Evolutionary conservation across 2,329 filamentous ascomycete species (phyloP), one percentile per base, ranked within the genome.

Genomic region (Aspergillus bombycis): DNA sequence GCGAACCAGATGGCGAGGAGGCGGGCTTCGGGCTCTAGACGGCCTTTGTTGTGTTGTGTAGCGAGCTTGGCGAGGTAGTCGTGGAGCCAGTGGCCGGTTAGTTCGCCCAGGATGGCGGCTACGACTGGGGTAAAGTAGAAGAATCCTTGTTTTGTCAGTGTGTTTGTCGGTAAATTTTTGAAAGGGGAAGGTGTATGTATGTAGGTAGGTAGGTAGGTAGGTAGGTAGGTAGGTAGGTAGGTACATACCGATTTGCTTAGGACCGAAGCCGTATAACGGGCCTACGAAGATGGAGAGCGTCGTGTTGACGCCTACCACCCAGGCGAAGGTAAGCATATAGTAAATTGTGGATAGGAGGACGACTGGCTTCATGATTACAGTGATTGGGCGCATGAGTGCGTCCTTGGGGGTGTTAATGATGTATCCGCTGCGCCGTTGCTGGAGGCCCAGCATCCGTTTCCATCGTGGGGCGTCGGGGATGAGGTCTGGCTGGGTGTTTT

Each of bases 81-180:
- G 72, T 88, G 84, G 7, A 87, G 75, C 80, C 81, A 87, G 72
- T 88, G 86, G 7, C 86, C 86, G 4, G 77, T 71, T 0, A 83
- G 61, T 74, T 87, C 84, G 30, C 85, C 86, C 0, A 88, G 72
- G 16, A 86, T 70, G 3, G 83, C 81, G 4, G 81, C 86, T 1
- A 87, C 80, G 30, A 88, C 79, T 3, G 84, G 84, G 0, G 85
- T 83, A 71, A 88, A 87, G 74, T 88, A 88, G 70, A 88, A 86
- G 65, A 79, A 82, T 1, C 82, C 77, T 71, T 23, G 10, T 26
- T 5, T 11, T 2, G n/a, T 46, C 16, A 58, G 21, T 38, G 7
- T 41, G 67, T 7, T 59, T 50, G 55, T 65, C 53, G 11, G 54
- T 30, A 53, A 56, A 11, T 10, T 4, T n/a, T 26, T 21, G 8